Base-by-base conservation (phyloP, 441 rosid species). In the Lepidium campestre region DNA sequence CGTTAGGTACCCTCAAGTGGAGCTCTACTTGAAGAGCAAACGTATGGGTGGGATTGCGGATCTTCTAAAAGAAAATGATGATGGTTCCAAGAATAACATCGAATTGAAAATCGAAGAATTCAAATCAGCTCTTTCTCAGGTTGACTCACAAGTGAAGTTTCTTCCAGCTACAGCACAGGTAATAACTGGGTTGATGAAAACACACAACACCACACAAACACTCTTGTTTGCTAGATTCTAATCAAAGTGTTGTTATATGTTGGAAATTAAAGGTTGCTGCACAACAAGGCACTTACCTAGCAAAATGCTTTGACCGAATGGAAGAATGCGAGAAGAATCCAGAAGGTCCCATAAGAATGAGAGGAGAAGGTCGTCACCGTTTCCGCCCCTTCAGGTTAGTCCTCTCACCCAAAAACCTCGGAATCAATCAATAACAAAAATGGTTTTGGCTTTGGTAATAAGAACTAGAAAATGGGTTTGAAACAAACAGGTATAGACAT, bases 131-230 rank as follows among this genome's bases (percentile, higher is more conserved):
- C 89, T 94, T 57, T 84, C 97, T 18, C 82, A 83, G 67, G 98
- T 87, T 69, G 98, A 94, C 78, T 75, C 91, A 20, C 81, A 88
- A 83, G 84, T 90, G 97, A 94, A 91, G 79, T 79, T 78, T 79
- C 96, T 90, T 20, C 98, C 98, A 18, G 99, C 98, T 40, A 94
- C 99, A 35, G 98, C 99, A 4, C 99, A 94, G 96, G 97, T 87
- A 4, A 62, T 12, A 44, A 53, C 10, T 41, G 14, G 31, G 50
- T 53, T 17, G 29, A 17, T 47, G 17, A 9, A 52, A 54, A 56
- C 18, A 18, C 35, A 13, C 36, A 31, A 27, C 7, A 27, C 8
- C 44, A 35, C 10, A 25, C 55, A 36, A 0, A 18, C 39, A 10
- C 27, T 9, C 32, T 29, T 44, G 5, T 18, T 54, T 19, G 1